Base-by-base conservation (phyloP, 2,329 filamentous ascomycete genomes). In the Lasiodiplodia citricola region DNA sequence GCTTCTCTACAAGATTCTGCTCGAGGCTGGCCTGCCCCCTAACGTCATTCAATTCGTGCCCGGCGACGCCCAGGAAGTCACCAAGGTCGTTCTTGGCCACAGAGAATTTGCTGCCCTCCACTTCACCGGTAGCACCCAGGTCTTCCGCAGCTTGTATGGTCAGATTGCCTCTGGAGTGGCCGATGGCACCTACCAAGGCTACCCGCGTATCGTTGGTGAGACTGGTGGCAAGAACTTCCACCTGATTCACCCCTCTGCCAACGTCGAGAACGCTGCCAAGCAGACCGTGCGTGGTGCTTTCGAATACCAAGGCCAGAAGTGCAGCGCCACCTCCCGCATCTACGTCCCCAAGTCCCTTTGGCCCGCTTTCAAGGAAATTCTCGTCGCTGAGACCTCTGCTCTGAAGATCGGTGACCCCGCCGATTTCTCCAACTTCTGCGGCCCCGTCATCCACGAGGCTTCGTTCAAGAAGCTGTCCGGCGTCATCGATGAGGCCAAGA, bases 181-280 rank as follows among this genome's bases (percentile, higher is more conserved):
- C 5, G 89, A 94, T 76, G 93, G 92, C 71, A 91, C 88, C 70
- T 98, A 97, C 83, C 85, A 86, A 71, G 90, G 91, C 74, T 98
- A 97, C 81, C 94, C 93, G 56, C 90, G 93, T 74, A 92, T 97
- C 72, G 92, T 97, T 4, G 93, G 93, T 70, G 93, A 97, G 85
- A 97, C 93, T 35, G 93, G 93, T 70, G 93, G 93, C 78, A 97
- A 97, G 88, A 97, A 97, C 85, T 97, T 94, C 86, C 93, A 96
- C 80, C 82, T 97, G 65, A 81, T 97, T 38, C 93, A 97, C 83
- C 83, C 85, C 56, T 90, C 89, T 3, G 93, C 93, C 50, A 91
- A 96, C 74, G 82, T 96, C 62, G 83, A 88, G 70, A 96, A 95
- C 76, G 93, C 93, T 13, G 92, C 88, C 41, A 86, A 92, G 72